A percentile compares a stretch with the other conserved stretches of the same genome.
Evolutionary conservation across 2,329 filamentous ascomycete genomes (phyloP).

Genomic region (Verticillium dahliae): DNA sequence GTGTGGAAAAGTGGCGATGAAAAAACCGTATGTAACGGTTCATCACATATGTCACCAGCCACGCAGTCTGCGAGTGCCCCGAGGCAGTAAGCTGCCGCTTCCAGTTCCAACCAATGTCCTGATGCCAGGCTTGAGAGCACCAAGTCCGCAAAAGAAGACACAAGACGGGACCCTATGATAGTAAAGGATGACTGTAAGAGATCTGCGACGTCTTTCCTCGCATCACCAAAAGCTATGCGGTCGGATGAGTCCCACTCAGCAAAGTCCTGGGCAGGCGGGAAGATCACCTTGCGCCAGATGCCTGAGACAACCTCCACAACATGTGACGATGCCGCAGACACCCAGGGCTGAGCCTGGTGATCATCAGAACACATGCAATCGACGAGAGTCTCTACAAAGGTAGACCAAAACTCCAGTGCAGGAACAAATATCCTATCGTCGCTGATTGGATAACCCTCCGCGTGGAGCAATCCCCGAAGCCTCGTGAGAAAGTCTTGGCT

Average conservation of each 20-base stretch:
- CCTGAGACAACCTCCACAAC: conserved; percentile 59
- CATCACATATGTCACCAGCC: conserved; percentile 51
- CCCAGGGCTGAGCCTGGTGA: conserved; percentile 43
- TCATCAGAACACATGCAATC: conserved; percentile 50
- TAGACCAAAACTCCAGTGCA: conserved; percentile 75
- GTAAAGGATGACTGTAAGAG: conserved; percentile 67
- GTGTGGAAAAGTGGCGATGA: conserved; percentile 50
- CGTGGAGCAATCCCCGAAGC: conserved; percentile 59
- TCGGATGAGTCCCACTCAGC: conserved; percentile 65
- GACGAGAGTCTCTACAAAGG: conserved; percentile 63
- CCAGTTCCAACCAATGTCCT: conserved; percentile 51
- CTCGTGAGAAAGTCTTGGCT: conserved; percentile 47
- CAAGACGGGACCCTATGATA: conserved; percentile 47
- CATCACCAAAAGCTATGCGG: conserved; percentile 61
- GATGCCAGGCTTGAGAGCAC: conserved; percentile 41
- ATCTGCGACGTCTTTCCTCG: conserved; percentile 73
- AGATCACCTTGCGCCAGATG: conserved; percentile 63
- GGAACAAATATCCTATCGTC: conserved; percentile 72
- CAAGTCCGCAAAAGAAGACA: conserved; percentile 51
- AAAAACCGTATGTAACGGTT: conserved; percentile 55
- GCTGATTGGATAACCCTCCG: conserved; percentile 59
- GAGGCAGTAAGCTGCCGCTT: conserved; percentile 57
- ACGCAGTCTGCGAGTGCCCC: conserved; percentile 62
- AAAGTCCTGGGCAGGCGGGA: conserved; percentile 52
- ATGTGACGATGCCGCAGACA: conserved; percentile 48